Base-by-base conservation (phyloP, 1,139 yeast genomes). In the Sporopachydermia cereana region DNA sequence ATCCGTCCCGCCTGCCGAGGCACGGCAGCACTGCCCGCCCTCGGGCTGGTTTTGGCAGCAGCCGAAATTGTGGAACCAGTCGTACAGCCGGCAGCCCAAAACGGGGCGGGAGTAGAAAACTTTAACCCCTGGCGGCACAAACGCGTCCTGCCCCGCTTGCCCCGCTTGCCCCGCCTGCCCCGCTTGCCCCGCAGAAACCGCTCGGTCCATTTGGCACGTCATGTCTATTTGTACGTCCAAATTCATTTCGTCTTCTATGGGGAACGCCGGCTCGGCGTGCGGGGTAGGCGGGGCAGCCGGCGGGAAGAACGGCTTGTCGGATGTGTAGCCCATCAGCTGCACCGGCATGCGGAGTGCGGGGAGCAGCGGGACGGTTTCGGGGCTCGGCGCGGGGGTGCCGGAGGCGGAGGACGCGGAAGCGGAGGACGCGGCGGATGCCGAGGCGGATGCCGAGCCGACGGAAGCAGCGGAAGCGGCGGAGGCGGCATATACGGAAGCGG, bases 21-120 rank as follows among this genome's bases (percentile, higher is more conserved):
- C 16, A 41, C 43, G 36, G 29, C 43, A 41, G 12, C 41, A 17
- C 34, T 14, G 14, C 7, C 39, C 34, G 9, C 17, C 21, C 14
- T 9, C 21, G 5, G 39, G 20, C 31, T 16, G 20, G n/a, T 31
- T 31, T 17, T 23, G 43, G 29, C 43, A 41, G 36, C 43, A 41
- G 16, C 43, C 43, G 14, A 16, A 16, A 27, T 41, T 31, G n/a
- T 23, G 5, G 34, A 41, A 30, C 45, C 45, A 43, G 24, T 43
- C 45, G 24, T 30, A 43, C 44, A 43, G 41, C 7, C 43, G 29
- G 24, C 45, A 39, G 12, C 45, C 45, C n/a, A 44, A 24, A 12
- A 22, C 30, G 14, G 45, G 45, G 9, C 45, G 7, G 9, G 44
- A 43, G 16, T 44, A 41, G 45, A 42, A 44, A n/a, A 42, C 41